Conservation (phyloP, 176 grass and related monocot genomes). For the Avena sativa region DNA sequence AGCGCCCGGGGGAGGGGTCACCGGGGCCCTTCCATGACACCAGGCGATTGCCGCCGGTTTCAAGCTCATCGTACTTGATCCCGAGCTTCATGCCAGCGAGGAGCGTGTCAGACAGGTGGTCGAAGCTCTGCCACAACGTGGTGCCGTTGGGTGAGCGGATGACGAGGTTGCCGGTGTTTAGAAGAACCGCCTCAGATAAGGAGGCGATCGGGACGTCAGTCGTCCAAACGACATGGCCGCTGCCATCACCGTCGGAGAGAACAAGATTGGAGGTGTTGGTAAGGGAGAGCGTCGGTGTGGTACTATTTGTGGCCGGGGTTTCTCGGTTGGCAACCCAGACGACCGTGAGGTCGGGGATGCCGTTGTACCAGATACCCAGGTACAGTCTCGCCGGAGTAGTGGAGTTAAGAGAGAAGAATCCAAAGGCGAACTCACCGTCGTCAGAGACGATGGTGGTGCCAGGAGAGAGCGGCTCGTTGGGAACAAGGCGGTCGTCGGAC, state of each 20-base stretch:
- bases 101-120: background rate
- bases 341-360: background rate
- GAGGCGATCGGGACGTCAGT: too few species aligned
- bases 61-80: background rate
- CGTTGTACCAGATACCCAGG: background rate
- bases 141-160: background rate
- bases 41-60: background rate
- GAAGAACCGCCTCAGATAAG: too few species aligned
- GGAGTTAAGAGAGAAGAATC: background rate
- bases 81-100: conserved; percentile 34
- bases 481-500: background rate
- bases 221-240: too few species aligned
- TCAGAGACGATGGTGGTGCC: background rate
- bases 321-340: background rate
- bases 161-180: too few species aligned
- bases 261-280: background rate
- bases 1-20: conserved; percentile 42
- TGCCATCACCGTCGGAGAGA: too few species aligned
- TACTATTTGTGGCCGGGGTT: background rate
- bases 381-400: background rate
- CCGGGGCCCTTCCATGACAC: background rate
- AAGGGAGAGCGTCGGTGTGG: background rate
- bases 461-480: conserved; percentile 9
- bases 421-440: conserved; percentile 13
- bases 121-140: conserved; percentile 49